Conservation (phyloP, 108 stramenopile genomes). For the Bacterosira constricta region DNA sequence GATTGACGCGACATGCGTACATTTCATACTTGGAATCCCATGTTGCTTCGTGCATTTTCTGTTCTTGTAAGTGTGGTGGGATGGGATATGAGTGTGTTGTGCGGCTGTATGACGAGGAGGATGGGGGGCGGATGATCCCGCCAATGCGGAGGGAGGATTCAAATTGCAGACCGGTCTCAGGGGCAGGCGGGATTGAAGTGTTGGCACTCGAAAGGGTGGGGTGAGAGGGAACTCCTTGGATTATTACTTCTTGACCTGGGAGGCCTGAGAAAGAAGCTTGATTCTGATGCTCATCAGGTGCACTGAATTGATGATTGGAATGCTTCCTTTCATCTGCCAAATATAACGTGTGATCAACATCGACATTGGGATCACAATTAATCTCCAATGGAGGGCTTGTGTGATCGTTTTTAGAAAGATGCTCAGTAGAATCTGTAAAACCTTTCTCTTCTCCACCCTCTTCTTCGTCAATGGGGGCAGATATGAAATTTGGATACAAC, state of each 20-base stretch:
- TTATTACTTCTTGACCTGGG: background rate
- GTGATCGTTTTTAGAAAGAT: no score
- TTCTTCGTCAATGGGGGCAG: constrained; percentile 37
- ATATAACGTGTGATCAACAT: background rate
- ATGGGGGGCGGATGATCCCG: constrained; percentile 11
- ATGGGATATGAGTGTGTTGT: background rate
- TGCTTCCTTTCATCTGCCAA: background rate
- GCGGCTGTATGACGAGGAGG: background rate
- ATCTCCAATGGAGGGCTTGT: constrained; percentile 5
- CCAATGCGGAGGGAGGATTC: constrained; percentile 31
- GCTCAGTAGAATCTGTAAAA: background rate
- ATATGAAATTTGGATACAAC: background rate
- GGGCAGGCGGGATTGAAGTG: no score
- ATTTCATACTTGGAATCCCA: constrained; percentile 67
- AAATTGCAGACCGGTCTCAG: background rate
- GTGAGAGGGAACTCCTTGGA: background rate
- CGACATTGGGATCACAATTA: constrained; percentile 1
- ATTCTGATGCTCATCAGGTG: constrained; percentile 4
- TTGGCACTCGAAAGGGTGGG: background rate
- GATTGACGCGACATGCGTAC: constrained; percentile 61
- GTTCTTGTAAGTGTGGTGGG: constrained; percentile 14
- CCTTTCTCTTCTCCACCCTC: background rate
- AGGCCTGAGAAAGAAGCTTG: background rate
- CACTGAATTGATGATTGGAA: background rate
- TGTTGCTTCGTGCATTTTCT: constrained; percentile 46